Conservation (phyloP, 306 rosid species). For the Bauhinia variegata region DNA sequence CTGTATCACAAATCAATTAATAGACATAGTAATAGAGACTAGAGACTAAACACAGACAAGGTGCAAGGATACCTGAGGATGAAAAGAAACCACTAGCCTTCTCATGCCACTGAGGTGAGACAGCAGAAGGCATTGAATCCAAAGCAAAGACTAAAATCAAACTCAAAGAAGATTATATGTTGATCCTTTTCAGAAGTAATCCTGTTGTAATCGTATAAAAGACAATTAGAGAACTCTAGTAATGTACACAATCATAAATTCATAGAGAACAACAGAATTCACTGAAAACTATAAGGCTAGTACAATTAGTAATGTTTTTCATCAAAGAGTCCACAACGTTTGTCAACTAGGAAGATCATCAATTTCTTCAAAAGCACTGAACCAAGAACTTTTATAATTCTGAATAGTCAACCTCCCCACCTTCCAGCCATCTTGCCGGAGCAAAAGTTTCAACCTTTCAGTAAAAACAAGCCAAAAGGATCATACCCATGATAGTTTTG, state of each 20-base stretch:
- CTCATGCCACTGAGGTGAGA: constrained; percentile 85
- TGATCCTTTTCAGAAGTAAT: constrained; percentile 48
- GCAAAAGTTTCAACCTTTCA: too few species aligned
- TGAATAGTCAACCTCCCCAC: not conserved
- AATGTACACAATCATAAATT: constrained; percentile 15
- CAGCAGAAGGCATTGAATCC: constrained; percentile 73
- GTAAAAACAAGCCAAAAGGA: not conserved
- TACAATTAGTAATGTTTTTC: not conserved
- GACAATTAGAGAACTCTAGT: constrained; percentile 13
- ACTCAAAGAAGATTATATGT: constrained; percentile 27
- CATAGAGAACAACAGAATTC: constrained; percentile 3
- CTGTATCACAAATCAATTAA: constrained; percentile 48
- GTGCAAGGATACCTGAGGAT: constrained; percentile 64
- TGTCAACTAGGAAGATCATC: constrained; percentile 11
- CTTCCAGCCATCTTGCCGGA: not conserved
- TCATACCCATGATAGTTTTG: not conserved
- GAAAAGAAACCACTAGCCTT: constrained; percentile 88
- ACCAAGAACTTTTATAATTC: not conserved
- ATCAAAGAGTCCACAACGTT: not conserved
- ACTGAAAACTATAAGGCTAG: not conserved
- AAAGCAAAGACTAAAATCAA: constrained; percentile 44
- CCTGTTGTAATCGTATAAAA: too few species aligned
- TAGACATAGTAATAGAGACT: constrained; percentile 21
- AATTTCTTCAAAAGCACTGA: constrained; percentile 24
- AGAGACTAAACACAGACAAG: constrained; percentile 14